A percentile compares a stretch with the other conserved stretches of the same genome.
phyloP scores from a whole-genome alignment of 768 basidiomycete species.

The Rubroboletus pulcherrimus region DNA sequence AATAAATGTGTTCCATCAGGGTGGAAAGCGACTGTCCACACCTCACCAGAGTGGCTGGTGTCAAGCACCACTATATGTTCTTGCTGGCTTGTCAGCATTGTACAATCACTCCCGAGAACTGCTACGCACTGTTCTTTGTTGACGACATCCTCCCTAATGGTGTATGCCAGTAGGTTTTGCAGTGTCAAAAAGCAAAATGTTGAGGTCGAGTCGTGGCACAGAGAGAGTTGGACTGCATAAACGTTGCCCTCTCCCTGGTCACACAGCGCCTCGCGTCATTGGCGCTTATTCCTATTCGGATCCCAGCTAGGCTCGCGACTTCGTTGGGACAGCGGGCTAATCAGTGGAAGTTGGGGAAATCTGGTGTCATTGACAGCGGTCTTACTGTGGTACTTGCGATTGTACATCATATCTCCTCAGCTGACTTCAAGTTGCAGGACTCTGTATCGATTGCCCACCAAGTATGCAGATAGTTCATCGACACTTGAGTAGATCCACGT shows the following conservation, averaged over 20 bases:
- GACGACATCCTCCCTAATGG: background rate
- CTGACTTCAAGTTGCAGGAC: background rate
- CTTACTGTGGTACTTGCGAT: background rate
- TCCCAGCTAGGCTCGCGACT: no score
- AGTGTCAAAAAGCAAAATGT: background rate
- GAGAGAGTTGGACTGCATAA: background rate
- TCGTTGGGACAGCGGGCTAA: background rate
- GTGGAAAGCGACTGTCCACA: background rate
- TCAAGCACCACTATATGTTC: background rate
- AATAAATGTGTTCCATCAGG: background rate
- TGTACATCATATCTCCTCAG: background rate
- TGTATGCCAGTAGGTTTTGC: background rate
- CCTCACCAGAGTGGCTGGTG: background rate
- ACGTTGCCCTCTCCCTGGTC: no score
- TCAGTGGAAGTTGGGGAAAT: background rate
- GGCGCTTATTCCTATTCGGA: background rate
- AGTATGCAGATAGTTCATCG: background rate
- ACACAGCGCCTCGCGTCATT: background rate
- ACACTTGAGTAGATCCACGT: constrained; percentile 9
- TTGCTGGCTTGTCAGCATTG: background rate
- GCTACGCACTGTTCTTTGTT: background rate
- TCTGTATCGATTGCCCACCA: background rate
- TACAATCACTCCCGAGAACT: background rate
- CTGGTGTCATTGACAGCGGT: background rate
- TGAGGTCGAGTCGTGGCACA: background rate